Base-by-base conservation (phyloP, 2,329 filamentous ascomycete genomes). In the Fusarium sp. region DNA sequence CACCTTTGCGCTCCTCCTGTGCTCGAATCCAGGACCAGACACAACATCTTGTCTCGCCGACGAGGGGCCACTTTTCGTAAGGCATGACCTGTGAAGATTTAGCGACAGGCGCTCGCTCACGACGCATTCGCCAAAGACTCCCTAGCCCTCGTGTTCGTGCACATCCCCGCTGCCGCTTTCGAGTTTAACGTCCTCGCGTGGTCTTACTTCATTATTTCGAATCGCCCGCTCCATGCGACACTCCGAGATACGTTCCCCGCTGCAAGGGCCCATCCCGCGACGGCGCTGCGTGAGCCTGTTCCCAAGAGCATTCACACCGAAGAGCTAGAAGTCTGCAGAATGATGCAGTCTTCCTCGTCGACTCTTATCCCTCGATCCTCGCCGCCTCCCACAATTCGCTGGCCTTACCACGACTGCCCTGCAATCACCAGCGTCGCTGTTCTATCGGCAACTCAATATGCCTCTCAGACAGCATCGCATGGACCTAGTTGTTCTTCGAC, bases 241-340 rank as follows among this genome's bases (percentile, higher is more conserved):
- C 1, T 22, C 0, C 13, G 32, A 28, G 18, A 38, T 54, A 24
- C 18, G 2, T 5, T 36, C 50, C 13, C 7, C 13, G 10, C 24
- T 12, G 3, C 8, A 22, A 8, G 11, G 9, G 5, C 11, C 5
- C 6, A 1, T 26, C 18, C 0, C n/a, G 6, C 18, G 0, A 1
- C 1, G 9, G 18, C 24, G n/a, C 13, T 54, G 18, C 24, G 24
- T 13, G 50, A 22, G 13, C 32, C 18, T 5, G 26, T 28, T 28
- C 8, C 10, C 5, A 5, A 26, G 35, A 28, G 18, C 26, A 28
- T 28, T 28, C 26, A 28, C 26, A 3, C 32, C 2, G 10, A n/a
- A 17, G 32, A 15, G 10, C n/a, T 17, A 4, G 3, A 54, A n/a
- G 32, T 2, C 13, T 5, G 0, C 12, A 5, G 3, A 5, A 28